Base-by-base conservation (phyloP, 2,329 filamentous ascomycete species). In the Aspergillus fumigatiaffinis region DNA sequence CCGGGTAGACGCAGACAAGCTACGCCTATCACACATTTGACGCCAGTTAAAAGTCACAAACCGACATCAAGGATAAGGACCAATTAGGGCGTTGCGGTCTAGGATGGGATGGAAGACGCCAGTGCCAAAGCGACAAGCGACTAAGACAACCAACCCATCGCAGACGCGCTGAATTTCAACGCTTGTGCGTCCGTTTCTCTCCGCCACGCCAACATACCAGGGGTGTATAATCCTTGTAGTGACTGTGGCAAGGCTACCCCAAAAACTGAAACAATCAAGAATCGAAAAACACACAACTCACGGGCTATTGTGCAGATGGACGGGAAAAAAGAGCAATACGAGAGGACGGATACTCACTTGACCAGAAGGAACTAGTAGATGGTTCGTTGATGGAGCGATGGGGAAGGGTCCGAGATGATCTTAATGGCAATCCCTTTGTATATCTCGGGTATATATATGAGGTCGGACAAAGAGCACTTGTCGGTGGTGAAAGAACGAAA, bases 1-100 rank as follows among this genome's bases (percentile, higher is more conserved):
- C 57, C 67, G 68, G 69, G 57, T 70, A 70, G 65, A 60, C 60
- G 68, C 69, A 71, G 66, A 57, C 54, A 58, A 58, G 57, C 60
- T 47, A 64, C 59, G 59, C 60, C 60, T 63, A 66, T 64, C 63
- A 59, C 62, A 63, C 66, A 63, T 64, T 61, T 55, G 63, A 60
- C 67, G 68, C 67, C 69, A 68, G 67, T 56, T 56, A 59, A 57
- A 60, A 54, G 55, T 57, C 61, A 58, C 51, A 60, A 60, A 49
- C 55, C 63, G 65, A 64, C 67, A 64, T 67, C 51, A 41, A 55
- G 14, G 42, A 56, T 51, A 41, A 14, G 60, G 53, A 54, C 63
- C 63, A 66, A 66, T 66, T 57, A 59, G 62, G 62, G 44, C 53
- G 61, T 63, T 62, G 53, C 59, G 55, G 54, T 51, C 52, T 57